Conservation (phyloP, 139 green algal species). For the Marvania coccoides region DNA sequence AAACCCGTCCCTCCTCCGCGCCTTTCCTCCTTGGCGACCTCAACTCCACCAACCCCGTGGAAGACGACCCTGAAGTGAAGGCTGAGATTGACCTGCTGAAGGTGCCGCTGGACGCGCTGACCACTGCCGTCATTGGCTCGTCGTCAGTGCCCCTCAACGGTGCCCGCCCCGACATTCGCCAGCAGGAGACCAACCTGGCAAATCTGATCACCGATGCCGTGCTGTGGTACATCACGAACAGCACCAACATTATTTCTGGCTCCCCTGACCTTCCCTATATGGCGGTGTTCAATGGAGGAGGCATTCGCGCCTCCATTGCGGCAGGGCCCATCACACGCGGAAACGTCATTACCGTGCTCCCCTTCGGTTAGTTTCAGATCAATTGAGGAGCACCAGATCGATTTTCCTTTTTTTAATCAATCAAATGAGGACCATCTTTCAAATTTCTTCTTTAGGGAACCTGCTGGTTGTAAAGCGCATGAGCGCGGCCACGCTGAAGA, state of each 20-base stretch:
- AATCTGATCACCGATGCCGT: constrained; percentile 29
- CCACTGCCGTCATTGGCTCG: not conserved
- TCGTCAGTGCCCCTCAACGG: constrained; percentile 1
- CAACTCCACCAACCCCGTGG: constrained; percentile 1
- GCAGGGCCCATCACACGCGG: constrained; percentile 8
- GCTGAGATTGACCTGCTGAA: not conserved
- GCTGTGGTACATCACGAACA: not conserved
- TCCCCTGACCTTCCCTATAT: not conserved
- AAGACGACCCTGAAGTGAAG: not conserved
- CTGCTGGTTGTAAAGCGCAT: not conserved
- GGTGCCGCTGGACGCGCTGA: not conserved
- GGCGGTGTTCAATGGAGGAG: constrained; percentile 16
- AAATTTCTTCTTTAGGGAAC: not conserved
- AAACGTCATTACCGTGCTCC: constrained; percentile 11
- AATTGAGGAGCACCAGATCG: not conserved
- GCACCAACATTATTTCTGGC: not conserved
- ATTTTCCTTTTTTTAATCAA: not conserved
- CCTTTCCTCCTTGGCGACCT: constrained; percentile 27
- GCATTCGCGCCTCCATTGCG: constrained; percentile 12
- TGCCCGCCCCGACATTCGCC: not conserved
- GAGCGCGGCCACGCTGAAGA: not conserved
- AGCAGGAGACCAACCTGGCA: constrained; percentile 22
- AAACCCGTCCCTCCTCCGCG: not conserved
- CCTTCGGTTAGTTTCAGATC: constrained; percentile 30
- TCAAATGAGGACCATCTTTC: not conserved